A percentile compares a stretch with the other conserved stretches of the same genome.
phyloP scores from a whole-genome alignment of 2,329 filamentous ascomycete species.

The Beauveria australis region DNA sequence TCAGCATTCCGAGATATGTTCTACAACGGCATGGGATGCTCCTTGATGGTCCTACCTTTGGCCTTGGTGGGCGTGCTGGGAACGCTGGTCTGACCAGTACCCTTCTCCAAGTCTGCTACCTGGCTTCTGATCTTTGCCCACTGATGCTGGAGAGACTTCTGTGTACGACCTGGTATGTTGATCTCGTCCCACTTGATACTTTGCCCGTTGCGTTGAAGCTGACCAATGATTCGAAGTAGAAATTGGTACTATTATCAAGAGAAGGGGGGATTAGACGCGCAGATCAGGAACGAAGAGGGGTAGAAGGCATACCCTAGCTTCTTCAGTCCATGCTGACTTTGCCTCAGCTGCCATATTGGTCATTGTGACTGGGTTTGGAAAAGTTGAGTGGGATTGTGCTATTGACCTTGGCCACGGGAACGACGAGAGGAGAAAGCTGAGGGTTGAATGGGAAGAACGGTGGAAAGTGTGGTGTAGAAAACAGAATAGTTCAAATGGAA shows the following conservation, averaged over 20 bases:
- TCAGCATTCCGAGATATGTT: background rate
- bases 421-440: background rate
- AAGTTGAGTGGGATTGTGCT: background rate
- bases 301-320: background rate
- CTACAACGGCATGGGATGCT: no score
- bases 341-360: background rate
- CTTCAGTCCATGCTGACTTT: conserved; percentile 2
- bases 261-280: background rate
- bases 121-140: conserved; percentile 14
- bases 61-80: background rate
- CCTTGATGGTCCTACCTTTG: background rate
- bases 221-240: conserved; percentile 12
- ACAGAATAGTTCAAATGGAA: background rate
- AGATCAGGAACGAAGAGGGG: no score
- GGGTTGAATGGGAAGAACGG: background rate
- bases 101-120: conserved; percentile 20
- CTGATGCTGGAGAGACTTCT: conserved; percentile 15
- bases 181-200: conserved; percentile 14
- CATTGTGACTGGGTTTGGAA: background rate
- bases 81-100: background rate
- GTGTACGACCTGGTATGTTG: conserved; percentile 16
- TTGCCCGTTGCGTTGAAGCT: conserved; percentile 10
- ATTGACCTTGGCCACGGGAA: background rate
- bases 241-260: conserved; percentile 11
- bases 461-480: background rate